Percentiles rank a stretch among this genome's conserved stretches.
phyloP scores from a whole-genome alignment of 352 stramenopile genomes.

The Phytophthora aleatoria region DNA sequence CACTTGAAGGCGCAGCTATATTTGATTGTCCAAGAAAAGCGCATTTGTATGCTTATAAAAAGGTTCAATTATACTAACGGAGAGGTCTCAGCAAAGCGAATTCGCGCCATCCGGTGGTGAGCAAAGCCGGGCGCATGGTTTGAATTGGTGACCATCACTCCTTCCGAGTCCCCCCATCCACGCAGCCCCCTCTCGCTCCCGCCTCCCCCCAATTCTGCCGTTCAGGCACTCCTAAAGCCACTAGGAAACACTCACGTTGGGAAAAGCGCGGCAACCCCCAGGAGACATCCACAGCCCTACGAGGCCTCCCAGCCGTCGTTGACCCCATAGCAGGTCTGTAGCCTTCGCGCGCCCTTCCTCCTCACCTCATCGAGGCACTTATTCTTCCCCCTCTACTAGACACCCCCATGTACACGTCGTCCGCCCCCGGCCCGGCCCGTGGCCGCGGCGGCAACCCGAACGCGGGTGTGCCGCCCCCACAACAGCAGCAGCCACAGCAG shows the following conservation, averaged over 20 bases:
- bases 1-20: background rate
- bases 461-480: slow-evolving; percentile 36
- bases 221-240: slow-evolving; percentile 38
- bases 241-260: slow-evolving; percentile 17
- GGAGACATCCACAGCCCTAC: slow-evolving; percentile 6
- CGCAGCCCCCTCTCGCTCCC: slow-evolving; percentile 37
- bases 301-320: slow-evolving; percentile 1
- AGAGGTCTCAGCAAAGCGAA: background rate
- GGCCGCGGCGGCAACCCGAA: slow-evolving; percentile 62
- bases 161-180: slow-evolving; percentile 25
- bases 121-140: slow-evolving; percentile 4
- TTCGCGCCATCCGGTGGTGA: slow-evolving; percentile 1
- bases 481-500: slow-evolving; percentile 63
- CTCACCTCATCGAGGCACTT: background rate
- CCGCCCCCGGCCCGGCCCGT: slow-evolving; percentile 58
- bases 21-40: too few relatives aligned
- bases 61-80: background rate
- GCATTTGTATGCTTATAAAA: too few relatives aligned
- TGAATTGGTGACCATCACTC: slow-evolving; percentile 27
- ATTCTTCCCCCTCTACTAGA: background rate
- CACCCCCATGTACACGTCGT: slow-evolving; percentile 68
- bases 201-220: slow-evolving; percentile 33
- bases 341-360: background rate
- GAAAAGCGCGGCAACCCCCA: background rate
- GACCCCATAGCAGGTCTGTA: slow-evolving; percentile 15